Conservation (phyloP, 805 yeast species). For the Kluyveromyces starmeri region DNA sequence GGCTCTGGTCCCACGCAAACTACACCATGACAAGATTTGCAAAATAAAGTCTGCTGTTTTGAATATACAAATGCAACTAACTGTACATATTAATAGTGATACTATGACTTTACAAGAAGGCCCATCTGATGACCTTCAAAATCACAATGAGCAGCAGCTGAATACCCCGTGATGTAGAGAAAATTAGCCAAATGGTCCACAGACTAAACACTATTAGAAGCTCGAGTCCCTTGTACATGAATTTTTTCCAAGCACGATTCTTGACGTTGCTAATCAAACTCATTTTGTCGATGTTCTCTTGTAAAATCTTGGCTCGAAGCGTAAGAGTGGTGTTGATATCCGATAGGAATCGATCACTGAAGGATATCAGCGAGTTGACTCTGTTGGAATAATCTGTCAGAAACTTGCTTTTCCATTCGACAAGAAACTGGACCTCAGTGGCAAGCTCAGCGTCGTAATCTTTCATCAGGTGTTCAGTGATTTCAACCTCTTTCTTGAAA, state of each 20-base stretch:
- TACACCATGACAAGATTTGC: too few relatives aligned
- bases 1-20: too few relatives aligned
- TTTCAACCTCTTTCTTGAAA: conserved; percentile 12
- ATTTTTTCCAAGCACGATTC: conserved; percentile 15
- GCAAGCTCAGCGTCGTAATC: conserved; percentile 21
- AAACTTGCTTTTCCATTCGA: conserved; percentile 25
- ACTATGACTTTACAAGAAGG: conserved; percentile 25
- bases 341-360: conserved; percentile 60
- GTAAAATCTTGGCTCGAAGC: conserved; percentile 39
- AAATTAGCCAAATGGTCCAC: conserved; percentile 27
- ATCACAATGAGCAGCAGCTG: conserved; percentile 11
- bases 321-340: conserved; percentile 67
- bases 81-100: too few relatives aligned
- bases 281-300: conserved; percentile 26
- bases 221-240: conserved; percentile 23
- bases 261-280: conserved; percentile 19
- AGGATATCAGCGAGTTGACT: conserved; percentile 52
- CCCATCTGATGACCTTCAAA: conserved; percentile 16
- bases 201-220: conserved; percentile 19
- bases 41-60: too few relatives aligned
- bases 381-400: conserved; percentile 37
- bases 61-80: too few relatives aligned
- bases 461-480: conserved; percentile 14
- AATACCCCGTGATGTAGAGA: conserved; percentile 16
- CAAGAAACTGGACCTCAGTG: conserved; percentile 22